Evolutionary conservation across 257 asterid species (phyloP), one percentile per base, ranked within the genome.

Genomic region (Nicotiana attenuata): DNA sequence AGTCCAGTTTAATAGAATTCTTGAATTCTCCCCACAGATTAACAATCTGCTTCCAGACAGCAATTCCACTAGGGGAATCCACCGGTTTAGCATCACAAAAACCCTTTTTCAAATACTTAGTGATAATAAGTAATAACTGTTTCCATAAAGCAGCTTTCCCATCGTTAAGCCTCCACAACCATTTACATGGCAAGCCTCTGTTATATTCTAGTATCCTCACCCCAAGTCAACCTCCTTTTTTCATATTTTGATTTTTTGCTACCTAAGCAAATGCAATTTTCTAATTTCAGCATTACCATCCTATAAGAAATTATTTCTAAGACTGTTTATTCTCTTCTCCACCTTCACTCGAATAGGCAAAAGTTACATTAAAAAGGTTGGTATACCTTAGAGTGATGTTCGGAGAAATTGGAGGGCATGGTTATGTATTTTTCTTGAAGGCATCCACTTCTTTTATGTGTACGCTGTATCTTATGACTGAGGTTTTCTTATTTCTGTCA

Each of bases 401-500:
- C 9, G 35, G 56, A 45, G 77, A 68, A 68, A 41, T 71, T 71
- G 78, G 78, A 41, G 24, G 78, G 78, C 59, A 20, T 71, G 35
- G 47, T 11, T 71, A 13, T 45, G 78, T 45, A 13, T 28, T 41
- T 69, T 45, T 71, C 78, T 13, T 71, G 78, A 73, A 73, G 59
- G 20, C 50, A 22, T 13, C 35, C 47, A 71, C 59, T 71, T 71
- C 59, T 69, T 20, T 20, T 41, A 5, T 68, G 31, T 10, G 78
- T 45, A 71, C 3, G 22, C 20, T 47, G 38, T 71, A 47, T 73
- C 78, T 73, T 73, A 73, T 22, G 78, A 47, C 38, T 73, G 15
- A 22, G 14, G 78, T 45, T 73, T 73, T 73, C 61, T 73, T 29
- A 22, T 47, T 22, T 22, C 78, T 71, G n/a, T 45, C 20, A 45